Percentiles rank a stretch among this genome's conserved stretches.
phyloP scores from a whole-genome alignment of 306 rosid genomes.

The Biancaea sappan region DNA sequence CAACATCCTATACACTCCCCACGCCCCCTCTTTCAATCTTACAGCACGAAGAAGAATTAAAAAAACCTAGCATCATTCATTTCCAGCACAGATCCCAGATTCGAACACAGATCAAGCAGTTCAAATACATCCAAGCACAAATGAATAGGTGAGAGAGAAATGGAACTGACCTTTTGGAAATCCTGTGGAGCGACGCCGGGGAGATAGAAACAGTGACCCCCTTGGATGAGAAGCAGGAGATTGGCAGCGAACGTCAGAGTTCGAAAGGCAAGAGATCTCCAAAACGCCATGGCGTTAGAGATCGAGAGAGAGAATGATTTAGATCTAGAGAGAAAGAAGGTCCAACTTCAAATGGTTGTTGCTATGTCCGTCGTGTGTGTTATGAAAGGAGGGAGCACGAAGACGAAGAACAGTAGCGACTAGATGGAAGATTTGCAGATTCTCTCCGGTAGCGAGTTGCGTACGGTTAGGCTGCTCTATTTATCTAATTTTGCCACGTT shows the following conservation, averaged over 20 bases:
- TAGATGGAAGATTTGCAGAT: neutral
- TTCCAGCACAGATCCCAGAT: slow-evolving; percentile 48
- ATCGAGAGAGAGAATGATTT: slow-evolving; percentile 4
- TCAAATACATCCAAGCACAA: neutral
- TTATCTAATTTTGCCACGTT: slow-evolving; percentile 33
- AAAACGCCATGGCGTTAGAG: slow-evolving; percentile 82
- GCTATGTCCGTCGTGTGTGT: slow-evolving; percentile 7
- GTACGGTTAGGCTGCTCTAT: slow-evolving; percentile 17
- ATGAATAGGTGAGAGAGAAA: neutral
- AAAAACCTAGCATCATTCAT: neutral
- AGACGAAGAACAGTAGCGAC: neutral
- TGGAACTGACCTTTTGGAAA: slow-evolving; percentile 64
- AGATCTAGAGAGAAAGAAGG: slow-evolving; percentile 33
- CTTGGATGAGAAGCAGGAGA: slow-evolving; percentile 62
- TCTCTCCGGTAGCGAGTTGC: slow-evolving; percentile 22
- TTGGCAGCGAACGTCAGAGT: slow-evolving; percentile 40
- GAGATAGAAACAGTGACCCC: slow-evolving; percentile 74
- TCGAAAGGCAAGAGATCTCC: slow-evolving; percentile 48
- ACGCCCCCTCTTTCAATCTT: neutral
- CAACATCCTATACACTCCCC: neutral
- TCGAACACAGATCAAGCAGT: slow-evolving; percentile 48
- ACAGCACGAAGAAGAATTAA: neutral
- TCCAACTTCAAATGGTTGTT: slow-evolving; percentile 5
- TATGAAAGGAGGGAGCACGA: slow-evolving; percentile 19
- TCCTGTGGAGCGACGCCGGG: slow-evolving; percentile 99